Evolutionary conservation across 2,329 filamentous ascomycete species (phyloP).

Genomic region (Phoma sp.): DNA sequence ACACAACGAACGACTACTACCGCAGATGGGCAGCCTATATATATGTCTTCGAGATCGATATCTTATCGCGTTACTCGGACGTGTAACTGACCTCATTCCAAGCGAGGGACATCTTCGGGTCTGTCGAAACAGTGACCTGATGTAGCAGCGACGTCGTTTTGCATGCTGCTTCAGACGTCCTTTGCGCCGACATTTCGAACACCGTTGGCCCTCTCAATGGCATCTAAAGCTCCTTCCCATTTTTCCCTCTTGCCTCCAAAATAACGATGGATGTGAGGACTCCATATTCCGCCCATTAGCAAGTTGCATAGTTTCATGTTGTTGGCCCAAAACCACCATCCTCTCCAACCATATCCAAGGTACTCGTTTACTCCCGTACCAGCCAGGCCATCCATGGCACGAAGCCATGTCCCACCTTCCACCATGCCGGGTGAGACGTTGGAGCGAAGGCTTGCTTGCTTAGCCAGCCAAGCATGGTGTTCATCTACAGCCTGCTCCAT

Average conservation of each 20-base stretch:
- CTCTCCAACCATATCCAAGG: conserved; percentile 51
- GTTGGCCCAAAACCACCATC: conserved; percentile 53
- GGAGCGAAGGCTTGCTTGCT: conserved; percentile 45
- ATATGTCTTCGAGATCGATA: background rate
- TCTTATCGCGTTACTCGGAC: background rate
- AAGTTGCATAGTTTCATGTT: conserved; percentile 50
- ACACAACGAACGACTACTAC: background rate
- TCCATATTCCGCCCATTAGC: conserved; percentile 50
- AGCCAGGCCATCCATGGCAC: conserved; percentile 52
- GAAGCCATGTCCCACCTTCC: conserved; percentile 41
- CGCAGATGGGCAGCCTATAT: background rate
- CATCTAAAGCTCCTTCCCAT: conserved; percentile 51
- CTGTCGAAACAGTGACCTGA: background rate
- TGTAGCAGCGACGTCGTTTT: background rate
- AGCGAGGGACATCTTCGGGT: background rate
- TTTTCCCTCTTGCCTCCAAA: conserved; percentile 51
- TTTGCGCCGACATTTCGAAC: conserved; percentile 3
- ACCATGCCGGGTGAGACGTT: conserved; percentile 33
- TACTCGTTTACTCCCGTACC: conserved; percentile 51
- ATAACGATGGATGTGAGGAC: conserved; percentile 51
- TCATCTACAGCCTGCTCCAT: conserved; percentile 37
- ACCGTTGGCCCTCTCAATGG: conserved; percentile 39
- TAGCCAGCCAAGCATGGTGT: conserved; percentile 34
- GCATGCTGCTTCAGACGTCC: background rate
- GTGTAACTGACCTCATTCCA: background rate